Evolutionary conservation across 768 basidiomycete genomes (phyloP).

Genomic region (Trametes maxima): DNA sequence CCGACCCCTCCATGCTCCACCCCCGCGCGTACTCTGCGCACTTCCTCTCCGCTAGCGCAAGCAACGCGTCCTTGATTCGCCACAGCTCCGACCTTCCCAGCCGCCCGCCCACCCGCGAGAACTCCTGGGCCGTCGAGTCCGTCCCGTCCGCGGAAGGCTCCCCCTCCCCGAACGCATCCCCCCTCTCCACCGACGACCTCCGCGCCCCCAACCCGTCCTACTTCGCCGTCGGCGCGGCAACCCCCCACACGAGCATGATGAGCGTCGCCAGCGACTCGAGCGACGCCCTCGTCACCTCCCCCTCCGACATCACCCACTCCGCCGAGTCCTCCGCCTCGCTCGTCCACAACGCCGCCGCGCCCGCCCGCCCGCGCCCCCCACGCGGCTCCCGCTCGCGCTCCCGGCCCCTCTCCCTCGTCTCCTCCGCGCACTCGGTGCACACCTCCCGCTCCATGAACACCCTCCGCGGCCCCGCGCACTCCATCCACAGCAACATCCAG

Average conservation of each 20-base stretch:
- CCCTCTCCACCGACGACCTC: constrained; percentile 18
- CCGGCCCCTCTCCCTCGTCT: constrained; percentile 43
- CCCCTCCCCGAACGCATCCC: constrained; percentile 10
- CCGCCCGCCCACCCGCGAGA: constrained; percentile 18
- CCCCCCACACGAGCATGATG: constrained; percentile 23
- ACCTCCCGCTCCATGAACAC: constrained; percentile 34
- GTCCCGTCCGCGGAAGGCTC: constrained; percentile 25
- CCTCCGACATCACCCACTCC: constrained; percentile 21
- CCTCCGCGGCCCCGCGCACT: constrained; percentile 63
- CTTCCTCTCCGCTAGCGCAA: constrained; percentile 21
- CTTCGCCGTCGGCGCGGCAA: constrained; percentile 12
- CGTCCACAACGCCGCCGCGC: constrained; percentile 12
- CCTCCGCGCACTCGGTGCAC: constrained; percentile 36
- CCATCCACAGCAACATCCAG: constrained; percentile 59
- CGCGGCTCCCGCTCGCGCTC: constrained; percentile 28
- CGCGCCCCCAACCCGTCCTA: constrained; percentile 27
- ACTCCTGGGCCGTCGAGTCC: constrained; percentile 26
- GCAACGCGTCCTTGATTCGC: constrained; percentile 28
- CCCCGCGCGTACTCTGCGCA: constrained; percentile 11
- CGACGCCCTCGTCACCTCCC: constrained; percentile 14
- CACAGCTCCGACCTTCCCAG: constrained; percentile 12
- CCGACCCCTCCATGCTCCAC: constrained; percentile 24
- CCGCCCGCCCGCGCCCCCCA: constrained; percentile 21
- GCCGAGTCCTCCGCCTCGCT: constrained; percentile 25
- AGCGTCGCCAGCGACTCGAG: constrained; percentile 17